Evolutionary conservation across 2,329 filamentous ascomycete genomes (phyloP).

Genomic region (Ophiostoma australiae): DNA sequence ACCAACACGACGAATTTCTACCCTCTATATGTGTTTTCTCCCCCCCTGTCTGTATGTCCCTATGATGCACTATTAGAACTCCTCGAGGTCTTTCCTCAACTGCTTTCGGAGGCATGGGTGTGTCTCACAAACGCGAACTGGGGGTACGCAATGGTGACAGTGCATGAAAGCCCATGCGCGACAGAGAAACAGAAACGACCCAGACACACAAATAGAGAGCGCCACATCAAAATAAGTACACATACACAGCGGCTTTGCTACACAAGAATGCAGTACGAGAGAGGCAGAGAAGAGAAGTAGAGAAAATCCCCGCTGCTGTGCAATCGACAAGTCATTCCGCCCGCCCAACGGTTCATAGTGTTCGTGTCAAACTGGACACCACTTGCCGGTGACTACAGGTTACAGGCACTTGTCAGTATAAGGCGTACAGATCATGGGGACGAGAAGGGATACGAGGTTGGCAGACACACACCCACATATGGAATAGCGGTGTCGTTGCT

Average conservation of each 20-base stretch:
- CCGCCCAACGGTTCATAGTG: background rate
- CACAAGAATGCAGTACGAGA: background rate
- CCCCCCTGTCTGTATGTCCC: background rate
- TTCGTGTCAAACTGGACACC: background rate
- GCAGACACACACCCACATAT: background rate
- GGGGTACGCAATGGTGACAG: background rate
- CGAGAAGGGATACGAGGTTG: background rate
- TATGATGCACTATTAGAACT: background rate
- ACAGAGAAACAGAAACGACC: background rate
- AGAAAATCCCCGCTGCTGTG: conserved; percentile 11
- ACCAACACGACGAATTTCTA: background rate
- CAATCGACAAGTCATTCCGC: background rate
- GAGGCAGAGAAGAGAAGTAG: background rate
- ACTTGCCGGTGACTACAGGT: background rate
- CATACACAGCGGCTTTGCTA: background rate
- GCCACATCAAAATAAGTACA: background rate
- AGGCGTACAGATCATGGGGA: too few relatives aligned
- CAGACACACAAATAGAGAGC: background rate
- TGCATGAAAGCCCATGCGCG: conserved; percentile 10
- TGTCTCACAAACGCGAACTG: conserved; percentile 8
- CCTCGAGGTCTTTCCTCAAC: background rate
- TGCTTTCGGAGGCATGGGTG: background rate
- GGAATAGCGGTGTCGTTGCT: background rate
- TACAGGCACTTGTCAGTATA: background rate
- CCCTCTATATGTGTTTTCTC: background rate